Evolutionary conservation across 129 eudicot genomes (phyloP), one percentile per base, ranked within the genome.

Genomic region (Tagetes erecta): DNA sequence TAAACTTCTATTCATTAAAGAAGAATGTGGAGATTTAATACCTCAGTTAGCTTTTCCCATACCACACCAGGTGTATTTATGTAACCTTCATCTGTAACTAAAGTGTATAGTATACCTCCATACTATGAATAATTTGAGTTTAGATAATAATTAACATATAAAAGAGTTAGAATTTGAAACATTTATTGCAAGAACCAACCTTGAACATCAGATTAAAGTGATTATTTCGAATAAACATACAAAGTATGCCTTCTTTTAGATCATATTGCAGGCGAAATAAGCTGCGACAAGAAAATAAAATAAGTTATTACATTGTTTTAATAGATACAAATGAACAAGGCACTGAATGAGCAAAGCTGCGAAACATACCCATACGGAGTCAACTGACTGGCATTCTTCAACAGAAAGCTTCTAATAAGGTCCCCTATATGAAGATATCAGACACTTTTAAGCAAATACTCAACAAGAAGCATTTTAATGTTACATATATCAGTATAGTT

Each of bases 171-270:
- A 56, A 37, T 77, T 37, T 30, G 37, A 71, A 42, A 31, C 12
- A 49, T 12, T 47, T 27, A 51, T 37, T 52, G 44, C 65, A 74
- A 44, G 60, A 78, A 82, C 89, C 41, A 51, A 94, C 99, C 97
- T 91, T 94, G 80, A 94, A 91, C 99, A 94, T 88, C 33, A 97
- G 86, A 84, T 83, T 94, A 87, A 94, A 94, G 87, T 94, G 99
- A 76, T 91, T 88, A 82, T 94, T 94, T 34, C 99, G 87, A 79
- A 94, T 91, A 64, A 94, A 88, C 44, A 94, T 96, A 78, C 99
- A 91, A 55, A 94, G 88, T 76, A 88, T 97, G 30, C 88, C 77
- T 35, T 91, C 99, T 76, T 87, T 82, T 66, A 94, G 59, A 76
- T 82, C 87, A 38, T 85, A 91, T 82, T 76, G 89, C 75, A 94